phyloP scores from a whole-genome alignment of 208 protist genomes.

The Herpetomonas tarakana region DNA sequence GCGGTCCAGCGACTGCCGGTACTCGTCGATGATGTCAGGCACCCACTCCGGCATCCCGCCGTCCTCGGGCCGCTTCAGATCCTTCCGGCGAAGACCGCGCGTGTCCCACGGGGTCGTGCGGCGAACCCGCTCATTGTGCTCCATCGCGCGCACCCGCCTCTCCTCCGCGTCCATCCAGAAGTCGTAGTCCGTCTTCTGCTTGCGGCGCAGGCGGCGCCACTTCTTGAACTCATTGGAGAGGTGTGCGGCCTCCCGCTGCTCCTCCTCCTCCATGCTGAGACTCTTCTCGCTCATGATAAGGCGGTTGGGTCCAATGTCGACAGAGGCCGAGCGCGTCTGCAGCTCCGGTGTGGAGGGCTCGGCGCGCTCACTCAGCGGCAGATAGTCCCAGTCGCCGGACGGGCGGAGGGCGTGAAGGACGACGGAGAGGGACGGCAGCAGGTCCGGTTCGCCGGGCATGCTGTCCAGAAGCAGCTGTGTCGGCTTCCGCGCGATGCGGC shows the following conservation, averaged over 20 bases:
- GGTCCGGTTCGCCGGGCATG: conserved; percentile 38
- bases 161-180: conserved; percentile 84
- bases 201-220: conserved; percentile 50
- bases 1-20: conserved; percentile 75
- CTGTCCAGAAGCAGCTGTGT: conserved; percentile 71
- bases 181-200: conserved; percentile 64
- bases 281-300: conserved; percentile 43
- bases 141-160: conserved; percentile 49
- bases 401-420: conserved; percentile 72
- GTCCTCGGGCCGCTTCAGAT: background rate
- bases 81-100: background rate
- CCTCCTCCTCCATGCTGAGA: conserved; percentile 80
- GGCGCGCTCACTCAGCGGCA: conserved; percentile 34
- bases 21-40: conserved; percentile 90
- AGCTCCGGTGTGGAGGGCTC: conserved; percentile 32
- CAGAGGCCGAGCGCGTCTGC: conserved; percentile 44
- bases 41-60: conserved; percentile 62
- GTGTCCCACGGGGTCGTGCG: conserved; percentile 43
- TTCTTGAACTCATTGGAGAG: conserved; percentile 63
- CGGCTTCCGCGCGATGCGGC: conserved; percentile 31
- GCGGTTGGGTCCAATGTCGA: conserved; percentile 75
- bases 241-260: conserved; percentile 52
- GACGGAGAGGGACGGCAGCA: conserved; percentile 61
- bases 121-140: conserved; percentile 29
- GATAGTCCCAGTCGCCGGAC: conserved; percentile 82